These are phyloP conservation scores for Ganoderma multipileum DNA, from an alignment of 1,284 basidiomycete species.

Conservation along the genomic window DNA sequence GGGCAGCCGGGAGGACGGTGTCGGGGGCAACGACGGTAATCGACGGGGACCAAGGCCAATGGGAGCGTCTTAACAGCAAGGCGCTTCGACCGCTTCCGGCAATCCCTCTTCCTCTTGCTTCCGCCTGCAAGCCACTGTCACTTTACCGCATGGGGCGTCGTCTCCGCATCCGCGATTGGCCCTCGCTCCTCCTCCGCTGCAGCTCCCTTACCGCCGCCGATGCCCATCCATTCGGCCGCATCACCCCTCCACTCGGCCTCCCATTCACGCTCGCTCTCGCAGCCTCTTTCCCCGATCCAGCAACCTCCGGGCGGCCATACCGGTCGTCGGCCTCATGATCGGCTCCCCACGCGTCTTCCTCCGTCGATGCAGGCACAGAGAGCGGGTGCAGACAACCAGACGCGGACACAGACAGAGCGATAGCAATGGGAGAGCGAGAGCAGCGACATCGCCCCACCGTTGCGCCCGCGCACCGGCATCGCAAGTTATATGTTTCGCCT, in stretches of 20 bases:
- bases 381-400: neutral
- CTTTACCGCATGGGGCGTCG: slow-evolving; percentile 18
- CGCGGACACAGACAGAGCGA: neutral
- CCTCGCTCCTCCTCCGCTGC: slow-evolving; percentile 6
- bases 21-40: slow-evolving; percentile 22
- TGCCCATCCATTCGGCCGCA: neutral
- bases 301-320: neutral
- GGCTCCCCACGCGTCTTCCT: neutral
- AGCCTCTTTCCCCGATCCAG: neutral
- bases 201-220: slow-evolving; percentile 25
- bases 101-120: slow-evolving; percentile 16
- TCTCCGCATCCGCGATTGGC: slow-evolving; percentile 9
- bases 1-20: slow-evolving; percentile 16
- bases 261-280: neutral
- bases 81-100: slow-evolving; percentile 20
- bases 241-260: neutral
- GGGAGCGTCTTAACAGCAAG: slow-evolving; percentile 28
- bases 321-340: neutral
- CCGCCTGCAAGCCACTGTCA: slow-evolving; percentile 30
- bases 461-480: neutral
- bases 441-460: neutral
- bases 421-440: neutral
- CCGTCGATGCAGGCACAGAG: slow-evolving; percentile 1
- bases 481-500: neutral
- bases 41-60: slow-evolving; percentile 21